These are phyloP conservation scores for Neofusicoccum kwambonambiense DNA, from an alignment of 2,329 filamentous ascomycete genomes.

Conservation along the genomic window DNA sequence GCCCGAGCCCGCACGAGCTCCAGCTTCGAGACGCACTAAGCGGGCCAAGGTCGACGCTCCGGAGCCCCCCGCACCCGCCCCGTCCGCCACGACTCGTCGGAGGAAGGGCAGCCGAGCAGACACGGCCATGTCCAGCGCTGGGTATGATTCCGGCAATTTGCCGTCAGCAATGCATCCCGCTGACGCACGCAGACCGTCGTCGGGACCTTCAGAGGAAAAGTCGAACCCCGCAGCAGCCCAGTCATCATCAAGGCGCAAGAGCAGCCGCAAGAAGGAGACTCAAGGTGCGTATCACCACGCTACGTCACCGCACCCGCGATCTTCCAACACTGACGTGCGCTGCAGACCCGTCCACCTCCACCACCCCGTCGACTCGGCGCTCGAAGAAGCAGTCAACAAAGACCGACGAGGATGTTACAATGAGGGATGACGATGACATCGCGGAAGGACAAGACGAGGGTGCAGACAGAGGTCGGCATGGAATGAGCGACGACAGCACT, in stretches of 20 bases:
- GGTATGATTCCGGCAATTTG: slow-evolving; percentile 50
- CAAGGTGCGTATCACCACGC: slow-evolving; percentile 46
- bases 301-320: not conserved
- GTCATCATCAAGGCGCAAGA: slow-evolving; percentile 71
- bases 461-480: slow-evolving; percentile 31
- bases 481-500: slow-evolving; percentile 58
- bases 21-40: slow-evolving; percentile 42
- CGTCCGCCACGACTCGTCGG: slow-evolving; percentile 46
- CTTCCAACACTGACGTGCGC: slow-evolving; percentile 17
- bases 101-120: slow-evolving; percentile 59
- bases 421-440: slow-evolving; percentile 65
- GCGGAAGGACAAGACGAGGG: slow-evolving; percentile 48
- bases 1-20: slow-evolving; percentile 33
- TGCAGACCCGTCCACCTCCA: slow-evolving; percentile 21
- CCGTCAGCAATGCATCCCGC: slow-evolving; percentile 20
- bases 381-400: slow-evolving; percentile 35
- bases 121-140: slow-evolving; percentile 70
- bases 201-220: slow-evolving; percentile 63
- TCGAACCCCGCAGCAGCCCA: slow-evolving; percentile 53
- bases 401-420: slow-evolving; percentile 64
- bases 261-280: slow-evolving; percentile 66
- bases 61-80: slow-evolving; percentile 39
- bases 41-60: slow-evolving; percentile 65
- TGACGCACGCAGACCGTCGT: slow-evolving; percentile 54
- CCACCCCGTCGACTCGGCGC: slow-evolving; percentile 33